phyloP scores from a whole-genome alignment of 768 basidiomycete genomes.

The Psilocybe sp. region DNA sequence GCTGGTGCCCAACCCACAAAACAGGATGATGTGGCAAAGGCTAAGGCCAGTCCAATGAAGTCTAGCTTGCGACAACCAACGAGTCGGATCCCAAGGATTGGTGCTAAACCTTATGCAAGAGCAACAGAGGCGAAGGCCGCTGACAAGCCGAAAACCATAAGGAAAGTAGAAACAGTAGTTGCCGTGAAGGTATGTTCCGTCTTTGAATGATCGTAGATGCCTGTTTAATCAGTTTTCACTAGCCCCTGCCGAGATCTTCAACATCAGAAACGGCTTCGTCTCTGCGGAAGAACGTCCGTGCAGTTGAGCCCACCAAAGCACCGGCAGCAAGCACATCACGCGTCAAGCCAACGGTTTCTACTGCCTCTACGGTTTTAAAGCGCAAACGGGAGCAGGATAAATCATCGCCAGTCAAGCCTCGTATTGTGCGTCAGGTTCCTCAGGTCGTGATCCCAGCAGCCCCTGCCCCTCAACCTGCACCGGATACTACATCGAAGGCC shows the following conservation, averaged over 20 bases:
- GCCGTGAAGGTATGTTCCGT: conserved; percentile 16
- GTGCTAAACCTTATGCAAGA: conserved; percentile 56
- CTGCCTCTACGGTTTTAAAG: conserved; percentile 28
- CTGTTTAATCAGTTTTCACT: neutral
- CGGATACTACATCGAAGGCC: conserved; percentile 6
- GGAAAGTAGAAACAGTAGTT: conserved; percentile 17
- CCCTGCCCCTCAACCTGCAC: conserved; percentile 3
- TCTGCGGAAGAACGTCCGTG: conserved; percentile 8
- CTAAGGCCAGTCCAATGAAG: conserved; percentile 28
- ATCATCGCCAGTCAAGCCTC: conserved; percentile 23
- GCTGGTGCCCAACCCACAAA: neutral
- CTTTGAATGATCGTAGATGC: neutral
- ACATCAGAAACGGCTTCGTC: conserved; percentile 5
- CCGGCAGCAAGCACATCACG: conserved; percentile 12
- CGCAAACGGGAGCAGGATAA: conserved; percentile 38
- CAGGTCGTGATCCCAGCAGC: conserved; percentile 10
- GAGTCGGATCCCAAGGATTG: conserved; percentile 63
- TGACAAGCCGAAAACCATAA: conserved; percentile 7
- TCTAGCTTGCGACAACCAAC: conserved; percentile 49
- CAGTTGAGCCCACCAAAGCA: conserved; percentile 5
- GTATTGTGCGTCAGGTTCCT: conserved; percentile 28
- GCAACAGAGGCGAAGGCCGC: conserved; percentile 16
- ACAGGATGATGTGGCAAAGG: conserved; percentile 4
- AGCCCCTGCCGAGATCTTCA: conserved; percentile 9
- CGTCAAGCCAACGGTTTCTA: conserved; percentile 10